phyloP scores from a whole-genome alignment of 2,329 filamentous ascomycete genomes.

The Podosphaera aphanis region DNA sequence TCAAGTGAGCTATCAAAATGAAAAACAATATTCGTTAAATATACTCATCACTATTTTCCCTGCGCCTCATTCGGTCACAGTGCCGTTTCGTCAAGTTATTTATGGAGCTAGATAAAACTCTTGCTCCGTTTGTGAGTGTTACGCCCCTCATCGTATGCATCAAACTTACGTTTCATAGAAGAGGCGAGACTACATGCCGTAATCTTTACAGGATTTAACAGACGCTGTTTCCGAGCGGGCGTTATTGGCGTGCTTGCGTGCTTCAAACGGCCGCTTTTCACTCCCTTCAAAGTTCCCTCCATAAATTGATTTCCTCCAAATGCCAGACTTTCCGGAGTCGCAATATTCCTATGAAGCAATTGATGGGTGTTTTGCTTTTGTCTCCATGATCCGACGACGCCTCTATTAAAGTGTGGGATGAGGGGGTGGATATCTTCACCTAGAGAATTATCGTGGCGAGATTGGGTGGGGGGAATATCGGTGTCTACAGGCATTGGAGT shows the following conservation, averaged over 20 bases:
- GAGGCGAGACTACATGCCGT: neutral
- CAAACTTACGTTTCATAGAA: neutral
- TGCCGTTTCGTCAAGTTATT: too few relatives aligned
- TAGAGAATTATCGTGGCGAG: constrained; percentile 23
- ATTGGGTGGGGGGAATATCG: constrained; percentile 16
- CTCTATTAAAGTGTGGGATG: constrained; percentile 40
- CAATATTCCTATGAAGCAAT: constrained; percentile 28
- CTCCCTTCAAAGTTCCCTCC: constrained; percentile 34
- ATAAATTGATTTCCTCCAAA: constrained; percentile 33
- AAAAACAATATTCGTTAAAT: too few relatives aligned
- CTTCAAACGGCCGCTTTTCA: constrained; percentile 41
- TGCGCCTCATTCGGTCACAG: too few relatives aligned
- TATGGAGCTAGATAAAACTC: neutral
- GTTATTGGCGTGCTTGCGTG: constrained; percentile 46
- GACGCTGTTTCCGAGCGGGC: constrained; percentile 28
- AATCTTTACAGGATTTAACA: neutral
- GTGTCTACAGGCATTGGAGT: constrained; percentile 26
- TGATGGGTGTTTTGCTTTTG: constrained; percentile 34
- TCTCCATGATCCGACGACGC: constrained; percentile 55
- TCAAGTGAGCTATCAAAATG: too few relatives aligned
- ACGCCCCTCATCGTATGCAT: neutral
- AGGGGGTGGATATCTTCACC: constrained; percentile 27
- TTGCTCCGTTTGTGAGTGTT: neutral
- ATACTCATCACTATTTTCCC: too few relatives aligned
- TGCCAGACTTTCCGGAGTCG: constrained; percentile 36